Base-by-base conservation (phyloP, 306 rosid genomes). In the Cucurbita argyrosperma region DNA sequence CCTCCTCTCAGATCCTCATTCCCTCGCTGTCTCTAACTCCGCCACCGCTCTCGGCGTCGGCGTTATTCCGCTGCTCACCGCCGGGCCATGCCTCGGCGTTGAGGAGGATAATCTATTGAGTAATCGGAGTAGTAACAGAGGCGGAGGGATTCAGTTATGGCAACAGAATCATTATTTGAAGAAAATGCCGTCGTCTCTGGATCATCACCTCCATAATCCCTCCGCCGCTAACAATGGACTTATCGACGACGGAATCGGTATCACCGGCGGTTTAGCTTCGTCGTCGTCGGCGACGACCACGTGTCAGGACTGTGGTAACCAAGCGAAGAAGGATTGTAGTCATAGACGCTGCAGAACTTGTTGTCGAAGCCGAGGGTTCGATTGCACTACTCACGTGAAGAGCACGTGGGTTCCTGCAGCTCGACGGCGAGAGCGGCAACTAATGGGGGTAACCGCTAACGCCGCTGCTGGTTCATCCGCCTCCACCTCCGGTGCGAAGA, bases 321-420 rank as follows among this genome's bases (percentile, higher is more conserved):
- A 94, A 61, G 96, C 98, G 0, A 94, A 94, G 90, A 94, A 94
- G 39, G 98, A 94, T 81, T 94, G 98, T 35, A 53, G 78, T 26
- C 89, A 89, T 19, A 74, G 97, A 43, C 77, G 98, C 76, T 94
- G 98, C 50, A 85, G 98, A 64, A 94, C 98, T 19, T 94, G 98
- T 54, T 94, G 98, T 64, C 89, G 89, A 71, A 94, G 98, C 76
- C 85, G 98, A 16, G 97, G 97, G 43, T 90, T 77, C 68, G 98
- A 89, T 75, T 94, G 98, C 63, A 63, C 87, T 50, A 94, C 98
- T 18, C 98, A 94, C 82, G 90, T 94, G 59, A 90, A 94, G 81
- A 94, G 98, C 82, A 90, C 98, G 40, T 94, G 98, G 98, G 98
- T 90, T 0, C 94, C 98, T 0, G 97, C 97, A 0, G 82, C 96